A percentile compares a stretch with the other conserved stretches of the same genome.
These are phyloP conservation scores for Arabis hirsuta DNA, from an alignment of 345 rosid species.

Conservation along the genomic window DNA sequence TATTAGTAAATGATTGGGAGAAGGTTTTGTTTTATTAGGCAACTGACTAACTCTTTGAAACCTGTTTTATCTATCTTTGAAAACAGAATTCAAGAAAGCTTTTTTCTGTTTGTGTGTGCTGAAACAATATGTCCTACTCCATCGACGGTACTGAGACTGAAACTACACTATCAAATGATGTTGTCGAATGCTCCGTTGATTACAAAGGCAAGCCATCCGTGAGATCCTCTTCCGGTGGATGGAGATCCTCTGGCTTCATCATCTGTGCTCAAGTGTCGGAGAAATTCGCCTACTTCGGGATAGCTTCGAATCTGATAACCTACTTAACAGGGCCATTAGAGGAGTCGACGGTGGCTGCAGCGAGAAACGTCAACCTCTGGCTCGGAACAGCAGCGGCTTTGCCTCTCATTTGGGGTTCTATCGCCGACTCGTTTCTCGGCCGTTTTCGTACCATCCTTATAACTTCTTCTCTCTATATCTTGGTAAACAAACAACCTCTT, in stretches of 20 bases:
- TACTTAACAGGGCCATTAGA: conserved; percentile 51
- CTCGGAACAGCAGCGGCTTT: conserved; percentile 44
- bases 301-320: conserved; percentile 47
- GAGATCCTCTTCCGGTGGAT: not conserved
- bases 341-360: conserved; percentile 51
- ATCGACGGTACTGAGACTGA: not conserved
- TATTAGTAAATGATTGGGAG: no score
- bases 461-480: conserved; percentile 46
- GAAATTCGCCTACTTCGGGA: conserved; percentile 50
- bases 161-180: not conserved
- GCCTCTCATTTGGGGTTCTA: conserved; percentile 51
- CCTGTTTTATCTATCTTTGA: no score
- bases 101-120: no score
- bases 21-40: no score
- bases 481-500: conserved; percentile 19
- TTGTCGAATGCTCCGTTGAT: conserved; percentile 11
- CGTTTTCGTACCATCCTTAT: conserved; percentile 52
- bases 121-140: not conserved
- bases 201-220: conserved; percentile 10
- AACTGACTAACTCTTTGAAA: no score
- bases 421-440: conserved; percentile 59
- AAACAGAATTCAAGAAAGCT: no score
- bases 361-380: conserved; percentile 54
- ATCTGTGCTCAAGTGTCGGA: conserved; percentile 49
- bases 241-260: conserved; percentile 3